Conservation (phyloP, 176 grass and related monocot species). For the Bromus sterilis region DNA sequence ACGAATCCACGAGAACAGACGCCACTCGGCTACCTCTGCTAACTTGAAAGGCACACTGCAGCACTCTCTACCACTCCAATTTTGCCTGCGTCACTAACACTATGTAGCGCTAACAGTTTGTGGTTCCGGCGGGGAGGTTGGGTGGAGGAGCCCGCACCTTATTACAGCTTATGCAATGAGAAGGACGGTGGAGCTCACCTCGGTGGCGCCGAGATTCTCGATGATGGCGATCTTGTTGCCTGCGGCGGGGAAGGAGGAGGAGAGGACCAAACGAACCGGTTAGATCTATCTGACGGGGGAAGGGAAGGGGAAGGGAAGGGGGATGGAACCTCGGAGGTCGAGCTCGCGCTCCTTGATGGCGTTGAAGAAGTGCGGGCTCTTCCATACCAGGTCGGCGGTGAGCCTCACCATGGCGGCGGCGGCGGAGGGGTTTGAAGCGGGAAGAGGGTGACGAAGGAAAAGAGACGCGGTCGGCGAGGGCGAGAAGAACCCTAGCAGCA, state of each 20-base stretch:
- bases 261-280: not conserved
- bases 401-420: constrained; percentile 69
- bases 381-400: constrained; percentile 92
- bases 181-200: constrained; percentile 44
- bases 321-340: constrained; percentile 58
- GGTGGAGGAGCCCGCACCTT: not conserved
- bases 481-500: constrained; percentile 22
- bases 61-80: no score
- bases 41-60: no score
- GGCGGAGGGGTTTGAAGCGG: not conserved
- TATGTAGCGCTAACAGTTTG: no score
- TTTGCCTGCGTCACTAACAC: no score
- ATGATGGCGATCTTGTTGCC: constrained; percentile 95
- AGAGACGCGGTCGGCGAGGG: not conserved
- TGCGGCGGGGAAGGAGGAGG: not conserved
- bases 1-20: no score
- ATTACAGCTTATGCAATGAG: not conserved
- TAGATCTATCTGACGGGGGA: constrained; percentile 23
- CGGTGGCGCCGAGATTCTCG: constrained; percentile 88
- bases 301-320: not conserved
- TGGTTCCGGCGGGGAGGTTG: not conserved
- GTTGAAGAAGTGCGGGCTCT: constrained; percentile 99
- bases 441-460: not conserved
- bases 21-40: no score
- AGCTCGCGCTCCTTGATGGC: constrained; percentile 89